A percentile compares a stretch with the other conserved stretches of the same genome.
Evolutionary conservation across 805 yeast genomes (phyloP).

Genomic region (Ogataea zsoltii): DNA sequence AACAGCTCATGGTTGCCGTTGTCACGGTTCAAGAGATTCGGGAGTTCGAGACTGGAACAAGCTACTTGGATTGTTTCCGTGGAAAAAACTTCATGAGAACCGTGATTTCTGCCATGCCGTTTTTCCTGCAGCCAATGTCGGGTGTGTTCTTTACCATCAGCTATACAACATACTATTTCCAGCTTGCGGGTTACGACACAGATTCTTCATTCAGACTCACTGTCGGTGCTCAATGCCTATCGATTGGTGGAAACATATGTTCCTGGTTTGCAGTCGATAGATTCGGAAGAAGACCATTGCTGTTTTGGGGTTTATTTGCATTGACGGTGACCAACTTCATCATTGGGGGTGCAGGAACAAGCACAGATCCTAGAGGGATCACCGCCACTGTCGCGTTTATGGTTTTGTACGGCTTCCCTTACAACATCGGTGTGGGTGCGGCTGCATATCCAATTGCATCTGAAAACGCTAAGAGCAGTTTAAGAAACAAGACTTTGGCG

Average conservation of each 20-base stretch:
- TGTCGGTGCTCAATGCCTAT: constrained; percentile 35
- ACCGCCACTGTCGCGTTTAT: constrained; percentile 30
- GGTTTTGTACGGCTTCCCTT: constrained; percentile 23
- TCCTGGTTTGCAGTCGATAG: constrained; percentile 43
- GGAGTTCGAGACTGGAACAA: constrained; percentile 25
- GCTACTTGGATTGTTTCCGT: constrained; percentile 45
- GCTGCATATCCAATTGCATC: constrained; percentile 27
- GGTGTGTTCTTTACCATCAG: constrained; percentile 48
- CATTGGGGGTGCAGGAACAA: constrained; percentile 29
- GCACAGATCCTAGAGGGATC: constrained; percentile 21
- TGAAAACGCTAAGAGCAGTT: constrained; percentile 19
- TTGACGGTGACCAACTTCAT: constrained; percentile 24
- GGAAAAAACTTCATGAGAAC: constrained; percentile 48
- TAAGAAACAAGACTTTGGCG: constrained; percentile 24
- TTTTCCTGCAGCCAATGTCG: constrained; percentile 45
- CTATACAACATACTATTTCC: constrained; percentile 49
- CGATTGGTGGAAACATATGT: constrained; percentile 31
- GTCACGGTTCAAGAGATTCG: constrained; percentile 32
- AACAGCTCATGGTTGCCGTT: constrained; percentile 36
- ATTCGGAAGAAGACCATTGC: constrained; percentile 40
- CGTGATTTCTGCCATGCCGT: constrained; percentile 36
- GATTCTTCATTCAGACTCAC: constrained; percentile 37
- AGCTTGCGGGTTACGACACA: constrained; percentile 47
- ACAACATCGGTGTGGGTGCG: constrained; percentile 34
- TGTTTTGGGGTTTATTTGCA: constrained; percentile 28